Evolutionary conservation across 2,329 filamentous ascomycete species (phyloP).

Genomic region (Macroventuria anomochaeta): DNA sequence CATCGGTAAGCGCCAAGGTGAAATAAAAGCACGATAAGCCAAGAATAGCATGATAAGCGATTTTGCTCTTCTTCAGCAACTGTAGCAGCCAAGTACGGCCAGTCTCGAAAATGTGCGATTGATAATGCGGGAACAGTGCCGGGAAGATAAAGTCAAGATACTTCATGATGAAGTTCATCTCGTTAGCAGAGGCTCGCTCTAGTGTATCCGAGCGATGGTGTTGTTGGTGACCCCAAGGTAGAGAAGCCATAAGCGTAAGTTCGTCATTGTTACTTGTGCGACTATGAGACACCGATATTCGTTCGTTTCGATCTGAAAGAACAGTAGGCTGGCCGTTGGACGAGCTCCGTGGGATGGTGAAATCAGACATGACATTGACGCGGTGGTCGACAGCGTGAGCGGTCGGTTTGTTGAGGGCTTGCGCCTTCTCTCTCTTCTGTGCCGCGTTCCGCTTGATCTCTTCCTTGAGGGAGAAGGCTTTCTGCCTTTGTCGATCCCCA

Average conservation of each 20-base stretch:
- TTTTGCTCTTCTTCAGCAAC: constrained; percentile 19
- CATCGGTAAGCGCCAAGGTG: constrained; percentile 23
- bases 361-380: constrained; percentile 9
- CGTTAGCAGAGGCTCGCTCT: constrained; percentile 12
- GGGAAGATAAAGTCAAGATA: constrained; percentile 26
- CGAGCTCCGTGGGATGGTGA: not conserved
- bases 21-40: constrained; percentile 24
- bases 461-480: constrained; percentile 12
- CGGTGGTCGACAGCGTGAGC: not conserved
- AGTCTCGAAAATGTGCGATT: constrained; percentile 18
- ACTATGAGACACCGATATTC: not conserved
- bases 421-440: constrained; percentile 15
- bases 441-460: constrained; percentile 21
- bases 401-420: not conserved
- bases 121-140: constrained; percentile 22
- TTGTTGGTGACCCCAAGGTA: constrained; percentile 13
- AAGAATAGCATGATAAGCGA: constrained; percentile 20
- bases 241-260: constrained; percentile 1
- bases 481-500: constrained; percentile 15
- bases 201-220: constrained; percentile 2
- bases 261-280: too few relatives aligned
- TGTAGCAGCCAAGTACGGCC: constrained; percentile 25
- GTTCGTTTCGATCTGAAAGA: not conserved
- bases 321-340: not conserved
- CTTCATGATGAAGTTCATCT: constrained; percentile 25